Evolutionary conservation across 208 protist species (phyloP).

Genomic region (Trypanosomatidae sp.): DNA sequence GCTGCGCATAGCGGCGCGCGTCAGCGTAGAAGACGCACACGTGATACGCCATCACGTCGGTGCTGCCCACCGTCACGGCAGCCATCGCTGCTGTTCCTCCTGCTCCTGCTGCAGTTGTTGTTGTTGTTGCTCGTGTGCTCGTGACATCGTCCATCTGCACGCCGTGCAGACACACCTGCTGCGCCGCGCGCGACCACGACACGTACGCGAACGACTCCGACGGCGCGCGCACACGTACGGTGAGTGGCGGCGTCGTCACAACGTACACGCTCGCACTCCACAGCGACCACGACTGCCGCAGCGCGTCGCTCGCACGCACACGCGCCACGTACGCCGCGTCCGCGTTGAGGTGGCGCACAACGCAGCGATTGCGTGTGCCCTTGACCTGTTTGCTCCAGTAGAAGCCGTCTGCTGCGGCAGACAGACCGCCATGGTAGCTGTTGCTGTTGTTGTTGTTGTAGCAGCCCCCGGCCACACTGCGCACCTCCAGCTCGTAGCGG

Average conservation of each 20-base stretch:
- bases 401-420: no score
- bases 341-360: constrained; percentile 55
- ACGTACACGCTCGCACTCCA: constrained; percentile 69
- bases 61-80: constrained; percentile 49
- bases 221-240: constrained; percentile 19
- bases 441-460: no score
- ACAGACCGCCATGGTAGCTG: no score
- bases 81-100: no score
- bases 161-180: constrained; percentile 44
- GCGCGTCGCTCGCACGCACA: constrained; percentile 51
- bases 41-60: constrained; percentile 64
- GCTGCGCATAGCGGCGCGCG: constrained; percentile 7
- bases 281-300: constrained; percentile 33
- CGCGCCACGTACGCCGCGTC: constrained; percentile 62
- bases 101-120: background rate
- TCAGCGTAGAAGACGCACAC: constrained; percentile 81
- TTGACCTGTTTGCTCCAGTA: constrained; percentile 72
- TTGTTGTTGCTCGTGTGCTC: background rate
- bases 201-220: constrained; percentile 74
- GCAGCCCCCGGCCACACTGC: constrained; percentile 33
- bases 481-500: constrained; percentile 75
- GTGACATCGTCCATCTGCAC: constrained; percentile 17
- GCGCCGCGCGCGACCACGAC: constrained; percentile 52
- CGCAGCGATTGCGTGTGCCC: constrained; percentile 42
- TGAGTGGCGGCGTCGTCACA: constrained; percentile 72